phyloP scores from a whole-genome alignment of 148 eudicot species.

The Dianthus caryophyllus region DNA sequence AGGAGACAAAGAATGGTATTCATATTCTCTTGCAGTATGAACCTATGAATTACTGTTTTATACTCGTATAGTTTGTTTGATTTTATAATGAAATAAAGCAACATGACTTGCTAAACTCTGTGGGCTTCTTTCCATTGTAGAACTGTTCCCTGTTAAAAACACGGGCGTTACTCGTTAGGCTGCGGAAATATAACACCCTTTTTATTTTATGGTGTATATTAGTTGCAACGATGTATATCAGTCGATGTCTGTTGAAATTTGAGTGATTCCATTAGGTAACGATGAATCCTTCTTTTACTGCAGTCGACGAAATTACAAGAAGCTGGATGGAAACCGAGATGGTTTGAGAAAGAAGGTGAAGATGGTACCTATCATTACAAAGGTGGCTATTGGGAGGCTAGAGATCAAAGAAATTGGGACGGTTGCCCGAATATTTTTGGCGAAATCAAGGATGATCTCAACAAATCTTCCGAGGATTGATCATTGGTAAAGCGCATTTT shows the following conservation, averaged over 20 bases:
- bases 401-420: conserved; percentile 60
- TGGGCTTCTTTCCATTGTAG: not conserved
- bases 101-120: too few species aligned
- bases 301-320: conserved; percentile 88
- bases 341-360: conserved; percentile 68
- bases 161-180: too few species aligned
- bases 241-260: not conserved
- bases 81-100: not conserved
- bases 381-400: conserved; percentile 88
- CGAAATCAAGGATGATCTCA: conserved; percentile 46
- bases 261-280: not conserved
- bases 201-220: not conserved
- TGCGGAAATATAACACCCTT: too few species aligned
- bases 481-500: conserved; percentile 34
- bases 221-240: not conserved
- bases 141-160: too few species aligned
- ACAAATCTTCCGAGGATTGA: conserved; percentile 30
- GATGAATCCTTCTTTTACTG: conserved; percentile 8
- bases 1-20: conserved; percentile 80
- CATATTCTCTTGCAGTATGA: not conserved
- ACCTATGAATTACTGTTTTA: not conserved
- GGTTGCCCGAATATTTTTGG: conserved; percentile 71
- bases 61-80: not conserved
- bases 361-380: conserved; percentile 52
- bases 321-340: conserved; percentile 82